Base-by-base conservation (phyloP, 495 filamentous ascomycete species). In the Daldinia caldariorum region DNA sequence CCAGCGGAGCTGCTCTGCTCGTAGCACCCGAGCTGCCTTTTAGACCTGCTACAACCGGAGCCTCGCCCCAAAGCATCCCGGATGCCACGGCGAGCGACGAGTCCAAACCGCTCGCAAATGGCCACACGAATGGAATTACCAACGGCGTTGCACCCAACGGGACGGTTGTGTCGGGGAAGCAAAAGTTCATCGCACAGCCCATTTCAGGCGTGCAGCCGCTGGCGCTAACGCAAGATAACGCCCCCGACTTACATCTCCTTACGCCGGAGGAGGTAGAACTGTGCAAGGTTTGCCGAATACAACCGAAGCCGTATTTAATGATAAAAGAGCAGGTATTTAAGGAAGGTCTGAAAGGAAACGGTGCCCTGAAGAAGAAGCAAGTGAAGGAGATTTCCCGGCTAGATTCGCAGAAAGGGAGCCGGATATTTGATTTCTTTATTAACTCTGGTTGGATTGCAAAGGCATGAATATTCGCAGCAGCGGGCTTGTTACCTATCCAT, bases 371-470 rank as follows among this genome's bases (percentile, higher is more conserved):
- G 83, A 97, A 94, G 87, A 97, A 96, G 75, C 87, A 90, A 66
- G 94, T 92, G 0, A 89, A 89, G 73, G 89, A 87, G 63, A 83
- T 88, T 9, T 84, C 82, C 16, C 76, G 79, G n/a, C 60, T 87
- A 5, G 84, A 87, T 18, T 76, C 79, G 6, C 79, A 82, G 61
- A 86, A 87, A 71, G 84, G 84, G 1, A 82, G 83, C 45, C 87
- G 91, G 68, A 88, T 98, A 49, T 97, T 93, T 76, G 95, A 98
- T 73, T 99, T 98, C 78, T 94, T 97, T 81, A 91, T 95, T 34
- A 90, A 93, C 74, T 89, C 88, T 47, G 95, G 95, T 8, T 98
- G 95, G 95, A 91, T 97, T 61, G 89, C 86, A 34, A 96, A 94
- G 81, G 84, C 83, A 6, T 87, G 78, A 35, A 20, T 20, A 6